Conservation (phyloP, 805 yeast species). For the Ogataea pignaliae region DNA sequence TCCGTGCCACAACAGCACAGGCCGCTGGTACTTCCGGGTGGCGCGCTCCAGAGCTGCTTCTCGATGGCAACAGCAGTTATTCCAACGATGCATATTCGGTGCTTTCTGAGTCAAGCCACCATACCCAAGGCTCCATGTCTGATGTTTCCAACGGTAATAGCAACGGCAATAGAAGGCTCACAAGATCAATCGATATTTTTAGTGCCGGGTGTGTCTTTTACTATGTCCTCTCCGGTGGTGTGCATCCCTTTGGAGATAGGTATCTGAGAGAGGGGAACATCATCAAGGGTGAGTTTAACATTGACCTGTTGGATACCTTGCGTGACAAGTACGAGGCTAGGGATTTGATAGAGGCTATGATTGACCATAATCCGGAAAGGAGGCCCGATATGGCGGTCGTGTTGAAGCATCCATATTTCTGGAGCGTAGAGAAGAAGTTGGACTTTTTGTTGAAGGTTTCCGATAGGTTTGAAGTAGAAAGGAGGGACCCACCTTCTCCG, state of each 20-base stretch:
- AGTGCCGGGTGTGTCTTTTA: constrained; percentile 93
- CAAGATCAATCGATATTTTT: constrained; percentile 89
- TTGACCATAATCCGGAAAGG: constrained; percentile 53
- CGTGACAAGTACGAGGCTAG: constrained; percentile 58
- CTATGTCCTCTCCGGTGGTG: constrained; percentile 76
- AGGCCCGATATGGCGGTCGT: constrained; percentile 72
- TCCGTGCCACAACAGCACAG: constrained; percentile 85
- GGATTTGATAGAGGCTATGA: constrained; percentile 72
- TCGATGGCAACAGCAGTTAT: constrained; percentile 29
- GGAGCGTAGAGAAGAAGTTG: constrained; percentile 69
- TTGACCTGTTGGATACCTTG: constrained; percentile 41
- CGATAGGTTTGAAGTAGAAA: constrained; percentile 88
- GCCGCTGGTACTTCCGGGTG: constrained; percentile 98
- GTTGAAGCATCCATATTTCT: constrained; percentile 82
- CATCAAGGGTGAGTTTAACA: constrained; percentile 55
- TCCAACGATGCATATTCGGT: constrained; percentile 19
- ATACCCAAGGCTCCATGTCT: constrained; percentile 1
- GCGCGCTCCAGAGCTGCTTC: constrained; percentile 90
- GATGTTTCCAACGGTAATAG: not conserved
- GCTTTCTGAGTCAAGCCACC: constrained; percentile 3
- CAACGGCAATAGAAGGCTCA: constrained; percentile 53
- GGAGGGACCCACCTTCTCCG: constrained; percentile 68
- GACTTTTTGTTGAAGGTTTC: constrained; percentile 84
- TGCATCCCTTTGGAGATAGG: constrained; percentile 94
- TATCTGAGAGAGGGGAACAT: constrained; percentile 87